Evolutionary conservation across 306 rosid species (phyloP).

Genomic region (Vigna nakashimae): DNA sequence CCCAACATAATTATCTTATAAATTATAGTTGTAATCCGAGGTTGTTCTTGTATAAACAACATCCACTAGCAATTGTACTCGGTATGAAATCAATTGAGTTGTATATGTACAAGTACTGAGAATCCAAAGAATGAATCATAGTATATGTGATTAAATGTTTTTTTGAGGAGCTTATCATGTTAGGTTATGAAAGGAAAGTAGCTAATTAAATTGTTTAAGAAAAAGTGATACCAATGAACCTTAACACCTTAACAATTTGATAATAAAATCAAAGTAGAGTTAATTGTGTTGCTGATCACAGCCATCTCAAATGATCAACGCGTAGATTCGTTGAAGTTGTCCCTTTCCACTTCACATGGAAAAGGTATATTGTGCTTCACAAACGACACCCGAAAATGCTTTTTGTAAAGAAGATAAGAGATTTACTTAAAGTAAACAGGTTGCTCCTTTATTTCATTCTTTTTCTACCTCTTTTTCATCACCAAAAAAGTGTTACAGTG

Average conservation of each 20-base stretch:
- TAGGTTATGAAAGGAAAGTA: constrained; percentile 41
- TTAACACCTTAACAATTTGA: constrained; percentile 32
- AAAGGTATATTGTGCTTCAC: constrained; percentile 43
- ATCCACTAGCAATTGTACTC: neutral
- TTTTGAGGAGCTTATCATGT: neutral
- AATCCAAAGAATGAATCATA: constrained; percentile 18
- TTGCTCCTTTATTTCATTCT: constrained; percentile 33
- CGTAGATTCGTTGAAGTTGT: constrained; percentile 34
- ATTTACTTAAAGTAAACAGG: constrained; percentile 33
- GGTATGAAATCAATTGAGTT: neutral
- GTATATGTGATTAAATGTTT: constrained; percentile 16
- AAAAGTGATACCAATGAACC: constrained; percentile 40
- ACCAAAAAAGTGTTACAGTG: constrained; percentile 38
- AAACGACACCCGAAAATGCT: constrained; percentile 50
- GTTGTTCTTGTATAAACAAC: no score
- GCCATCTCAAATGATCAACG: neutral
- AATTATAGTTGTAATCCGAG: no score
- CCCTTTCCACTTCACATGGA: constrained; percentile 46
- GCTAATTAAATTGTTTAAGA: constrained; percentile 35
- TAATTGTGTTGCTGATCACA: constrained; percentile 28
- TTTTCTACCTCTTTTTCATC: constrained; percentile 31
- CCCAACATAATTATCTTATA: no score
- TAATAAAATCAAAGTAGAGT: constrained; percentile 28
- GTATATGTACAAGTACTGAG: neutral
- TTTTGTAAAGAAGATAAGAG: constrained; percentile 48